Conservation (phyloP, 1,284 basidiomycete species). For the Tylopilus sp. region DNA sequence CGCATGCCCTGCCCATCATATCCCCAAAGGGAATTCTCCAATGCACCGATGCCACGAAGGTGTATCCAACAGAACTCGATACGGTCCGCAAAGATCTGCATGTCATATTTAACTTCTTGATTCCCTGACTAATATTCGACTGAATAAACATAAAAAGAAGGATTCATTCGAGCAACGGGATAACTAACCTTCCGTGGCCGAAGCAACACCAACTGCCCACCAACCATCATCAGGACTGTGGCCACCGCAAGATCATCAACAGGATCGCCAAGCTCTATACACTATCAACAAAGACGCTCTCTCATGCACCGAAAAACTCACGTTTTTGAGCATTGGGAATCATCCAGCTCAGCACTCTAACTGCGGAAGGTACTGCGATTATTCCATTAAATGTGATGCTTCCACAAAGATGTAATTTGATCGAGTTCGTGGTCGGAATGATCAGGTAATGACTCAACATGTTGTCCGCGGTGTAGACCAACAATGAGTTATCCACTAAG, state of each 20-base stretch:
- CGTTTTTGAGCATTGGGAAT: slow-evolving; percentile 91
- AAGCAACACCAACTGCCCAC: slow-evolving; percentile 87
- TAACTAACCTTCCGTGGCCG: slow-evolving; percentile 69
- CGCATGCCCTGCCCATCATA: slow-evolving; percentile 89
- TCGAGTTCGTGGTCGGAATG: slow-evolving; percentile 77
- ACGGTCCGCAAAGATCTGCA: slow-evolving; percentile 93
- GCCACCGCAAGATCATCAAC: slow-evolving; percentile 91
- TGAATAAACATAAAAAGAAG: slow-evolving; percentile 3
- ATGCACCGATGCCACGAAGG: slow-evolving; percentile 83
- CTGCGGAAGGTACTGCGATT: slow-evolving; percentile 79
- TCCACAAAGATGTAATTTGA: slow-evolving; percentile 87
- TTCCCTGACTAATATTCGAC: slow-evolving; percentile 56
- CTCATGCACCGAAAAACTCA: slow-evolving; percentile 38
- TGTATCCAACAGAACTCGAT: slow-evolving; percentile 99
- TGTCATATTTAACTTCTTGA: slow-evolving; percentile 94
- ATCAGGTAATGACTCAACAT: slow-evolving; percentile 93
- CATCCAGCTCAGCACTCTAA: slow-evolving; percentile 95
- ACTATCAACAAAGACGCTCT: slow-evolving; percentile 11
- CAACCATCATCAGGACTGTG: slow-evolving; percentile 94
- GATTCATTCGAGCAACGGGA: neutral
- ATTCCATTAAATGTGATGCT: slow-evolving; percentile 95
- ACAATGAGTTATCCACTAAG: slow-evolving; percentile 92
- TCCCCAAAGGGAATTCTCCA: slow-evolving; percentile 97
- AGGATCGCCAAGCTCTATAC: slow-evolving; percentile 86
- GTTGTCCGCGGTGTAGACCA: slow-evolving; percentile 97